These are phyloP conservation scores for Rhodotorula sp. DNA, from an alignment of 1,284 basidiomycete species.

Conservation along the genomic window DNA sequence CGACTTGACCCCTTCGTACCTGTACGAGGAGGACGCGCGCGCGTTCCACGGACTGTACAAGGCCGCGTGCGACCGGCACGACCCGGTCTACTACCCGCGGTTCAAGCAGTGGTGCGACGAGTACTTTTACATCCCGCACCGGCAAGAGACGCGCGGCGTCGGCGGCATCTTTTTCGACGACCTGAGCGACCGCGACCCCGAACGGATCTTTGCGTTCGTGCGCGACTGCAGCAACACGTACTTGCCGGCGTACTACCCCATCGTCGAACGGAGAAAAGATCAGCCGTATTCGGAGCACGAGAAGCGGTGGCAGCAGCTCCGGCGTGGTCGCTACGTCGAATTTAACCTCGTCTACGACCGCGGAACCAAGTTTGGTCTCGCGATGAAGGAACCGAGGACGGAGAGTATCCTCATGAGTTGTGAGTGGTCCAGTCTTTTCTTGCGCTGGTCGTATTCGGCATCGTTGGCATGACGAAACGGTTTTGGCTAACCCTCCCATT, in stretches of 20 bases:
- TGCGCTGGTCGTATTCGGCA: neutral
- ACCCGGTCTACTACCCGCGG: conserved; percentile 65
- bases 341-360: conserved; percentile 86
- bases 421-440: conserved; percentile 16
- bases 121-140: conserved; percentile 93
- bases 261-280: conserved; percentile 62
- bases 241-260: conserved; percentile 82
- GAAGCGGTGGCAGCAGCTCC: conserved; percentile 83
- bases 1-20: conserved; percentile 91
- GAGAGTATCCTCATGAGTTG: conserved; percentile 88
- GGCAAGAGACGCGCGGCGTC: conserved; percentile 82
- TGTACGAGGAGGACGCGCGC: conserved; percentile 78
- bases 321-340: conserved; percentile 87
- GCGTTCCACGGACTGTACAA: conserved; percentile 86
- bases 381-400: conserved; percentile 83
- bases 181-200: conserved; percentile 57
- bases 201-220: conserved; percentile 74
- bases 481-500: conserved; percentile 31
- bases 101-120: conserved; percentile 98
- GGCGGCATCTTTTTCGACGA: conserved; percentile 98
- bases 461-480: neutral
- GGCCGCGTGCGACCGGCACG: conserved; percentile 71
- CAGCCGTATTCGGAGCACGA: conserved; percentile 61
- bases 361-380: conserved; percentile 68
- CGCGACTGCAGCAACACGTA: conserved; percentile 70